Evolutionary conservation across 163 green algal species (phyloP).

Genomic region (Chlamydomonas reinhardtii): DNA sequence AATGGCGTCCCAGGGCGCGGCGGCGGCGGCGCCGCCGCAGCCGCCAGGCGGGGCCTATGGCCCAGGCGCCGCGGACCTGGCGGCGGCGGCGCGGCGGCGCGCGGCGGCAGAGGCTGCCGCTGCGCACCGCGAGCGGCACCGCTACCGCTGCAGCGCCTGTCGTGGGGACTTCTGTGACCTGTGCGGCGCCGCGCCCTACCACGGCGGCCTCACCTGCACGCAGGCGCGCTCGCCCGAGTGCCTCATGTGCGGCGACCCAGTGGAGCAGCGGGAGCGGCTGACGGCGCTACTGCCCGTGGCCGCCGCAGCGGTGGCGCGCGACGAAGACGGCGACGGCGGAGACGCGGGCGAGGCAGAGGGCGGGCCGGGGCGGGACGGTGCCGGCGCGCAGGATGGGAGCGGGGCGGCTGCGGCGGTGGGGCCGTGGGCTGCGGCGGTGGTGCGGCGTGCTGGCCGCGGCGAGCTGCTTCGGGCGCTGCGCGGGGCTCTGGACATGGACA

Average conservation of each 20-base stretch:
- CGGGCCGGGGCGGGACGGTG: not conserved
- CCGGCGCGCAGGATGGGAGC: not conserved
- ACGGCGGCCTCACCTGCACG: slow-evolving; percentile 44
- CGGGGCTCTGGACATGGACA: slow-evolving; percentile 23
- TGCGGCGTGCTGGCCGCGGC: not conserved
- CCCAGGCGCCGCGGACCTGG: not conserved
- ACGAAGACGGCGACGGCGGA: not conserved
- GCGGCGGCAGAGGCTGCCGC: too few species aligned
- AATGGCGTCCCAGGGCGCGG: not conserved
- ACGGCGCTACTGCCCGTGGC: slow-evolving; percentile 13
- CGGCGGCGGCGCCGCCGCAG: too few species aligned
- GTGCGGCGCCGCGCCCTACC: slow-evolving; percentile 48
- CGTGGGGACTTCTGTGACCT: slow-evolving; percentile 51
- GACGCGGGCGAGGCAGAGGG: not conserved
- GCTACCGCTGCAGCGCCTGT: slow-evolving; percentile 51
- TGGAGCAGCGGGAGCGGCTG: slow-evolving; percentile 10
- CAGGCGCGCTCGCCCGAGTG: slow-evolving; percentile 48
- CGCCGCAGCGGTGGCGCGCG: not conserved
- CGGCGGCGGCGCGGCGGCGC: not conserved
- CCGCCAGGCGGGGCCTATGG: not conserved
- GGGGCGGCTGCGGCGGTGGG: not conserved
- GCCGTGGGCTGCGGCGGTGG: slow-evolving; percentile 1
- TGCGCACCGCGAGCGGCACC: slow-evolving; percentile 21
- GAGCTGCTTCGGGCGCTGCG: slow-evolving; percentile 18
- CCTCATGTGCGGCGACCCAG: slow-evolving; percentile 45